Conservation (phyloP, 106 monocot genomes). For the Apostasia ramifera region DNA sequence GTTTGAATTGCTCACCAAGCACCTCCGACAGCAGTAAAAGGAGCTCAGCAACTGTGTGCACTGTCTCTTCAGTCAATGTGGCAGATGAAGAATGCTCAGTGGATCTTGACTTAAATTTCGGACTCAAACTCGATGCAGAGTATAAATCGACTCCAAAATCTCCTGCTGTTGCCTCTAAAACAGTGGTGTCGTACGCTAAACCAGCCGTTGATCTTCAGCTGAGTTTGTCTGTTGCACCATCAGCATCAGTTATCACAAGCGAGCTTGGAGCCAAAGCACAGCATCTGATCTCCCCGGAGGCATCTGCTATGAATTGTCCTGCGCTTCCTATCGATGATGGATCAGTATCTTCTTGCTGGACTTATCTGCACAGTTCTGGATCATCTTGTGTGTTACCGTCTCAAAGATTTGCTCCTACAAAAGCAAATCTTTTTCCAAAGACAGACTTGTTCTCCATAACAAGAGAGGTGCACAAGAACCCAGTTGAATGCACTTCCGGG, state of each 20-base stretch:
- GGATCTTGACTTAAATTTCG: conserved; percentile 35
- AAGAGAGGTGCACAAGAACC: conserved; percentile 2
- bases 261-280: background rate
- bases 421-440: conserved; percentile 1
- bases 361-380: conserved; percentile 1
- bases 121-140: conserved; percentile 29
- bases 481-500: conserved; percentile 38
- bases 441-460: conserved; percentile 13
- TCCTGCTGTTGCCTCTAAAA: background rate
- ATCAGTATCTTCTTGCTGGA: conserved; percentile 14
- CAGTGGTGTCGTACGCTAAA: background rate
- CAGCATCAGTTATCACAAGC: conserved; percentile 34
- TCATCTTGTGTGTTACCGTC: background rate
- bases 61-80: conserved; percentile 32
- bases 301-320: background rate
- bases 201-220: conserved; percentile 30
- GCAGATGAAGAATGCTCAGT: conserved; percentile 40
- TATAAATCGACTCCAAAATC: background rate
- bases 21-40: conserved; percentile 48
- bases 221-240: conserved; percentile 42
- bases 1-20: conserved; percentile 29
- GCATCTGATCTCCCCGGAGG: background rate
- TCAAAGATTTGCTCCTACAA: background rate
- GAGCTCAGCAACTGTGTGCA: conserved; percentile 38
- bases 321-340: conserved; percentile 3